phyloP scores from a whole-genome alignment of 2,329 filamentous ascomycete genomes.

The Purpureocillium lavendulum region DNA sequence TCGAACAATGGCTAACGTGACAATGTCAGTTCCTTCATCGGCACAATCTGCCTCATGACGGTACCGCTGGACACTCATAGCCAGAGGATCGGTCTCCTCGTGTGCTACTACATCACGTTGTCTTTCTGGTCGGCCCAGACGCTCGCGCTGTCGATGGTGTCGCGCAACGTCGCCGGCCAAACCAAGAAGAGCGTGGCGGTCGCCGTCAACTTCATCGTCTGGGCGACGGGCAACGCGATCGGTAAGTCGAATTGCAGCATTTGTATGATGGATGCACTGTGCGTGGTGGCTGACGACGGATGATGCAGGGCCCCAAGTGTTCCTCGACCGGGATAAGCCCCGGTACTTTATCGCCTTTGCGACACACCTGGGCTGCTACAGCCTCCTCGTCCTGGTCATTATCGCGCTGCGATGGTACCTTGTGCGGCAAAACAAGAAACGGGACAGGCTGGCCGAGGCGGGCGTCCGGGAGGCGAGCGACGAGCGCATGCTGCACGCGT shows the following conservation, averaged over 20 bases:
- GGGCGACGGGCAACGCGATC: slow-evolving; percentile 60
- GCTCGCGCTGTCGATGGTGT: slow-evolving; percentile 57
- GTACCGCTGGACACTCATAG: slow-evolving; percentile 48
- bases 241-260: slow-evolving; percentile 28
- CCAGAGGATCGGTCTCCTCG: slow-evolving; percentile 58
- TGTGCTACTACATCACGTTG: slow-evolving; percentile 68
- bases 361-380: slow-evolving; percentile 62
- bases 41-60: slow-evolving; percentile 65
- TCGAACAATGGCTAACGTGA: slow-evolving; percentile 5
- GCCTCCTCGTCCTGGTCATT: slow-evolving; percentile 48
- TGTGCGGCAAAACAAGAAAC: slow-evolving; percentile 46
- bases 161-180: slow-evolving; percentile 62
- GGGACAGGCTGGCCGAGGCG: slow-evolving; percentile 36
- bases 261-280: no score
- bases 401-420: slow-evolving; percentile 51
- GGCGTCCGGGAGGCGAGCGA: slow-evolving; percentile 26
- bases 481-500: slow-evolving; percentile 39
- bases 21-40: slow-evolving; percentile 50
- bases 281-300: no score
- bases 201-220: slow-evolving; percentile 62
- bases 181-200: slow-evolving; percentile 65
- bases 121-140: slow-evolving; percentile 72
- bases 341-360: slow-evolving; percentile 63
- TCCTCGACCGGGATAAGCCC: slow-evolving; percentile 50
- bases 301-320: slow-evolving; percentile 50